Percentiles rank a stretch among this genome's conserved stretches.
These are phyloP conservation scores for Teratosphaeria destructans DNA, from an alignment of 2,329 filamentous ascomycete genomes.

Conservation along the genomic window DNA sequence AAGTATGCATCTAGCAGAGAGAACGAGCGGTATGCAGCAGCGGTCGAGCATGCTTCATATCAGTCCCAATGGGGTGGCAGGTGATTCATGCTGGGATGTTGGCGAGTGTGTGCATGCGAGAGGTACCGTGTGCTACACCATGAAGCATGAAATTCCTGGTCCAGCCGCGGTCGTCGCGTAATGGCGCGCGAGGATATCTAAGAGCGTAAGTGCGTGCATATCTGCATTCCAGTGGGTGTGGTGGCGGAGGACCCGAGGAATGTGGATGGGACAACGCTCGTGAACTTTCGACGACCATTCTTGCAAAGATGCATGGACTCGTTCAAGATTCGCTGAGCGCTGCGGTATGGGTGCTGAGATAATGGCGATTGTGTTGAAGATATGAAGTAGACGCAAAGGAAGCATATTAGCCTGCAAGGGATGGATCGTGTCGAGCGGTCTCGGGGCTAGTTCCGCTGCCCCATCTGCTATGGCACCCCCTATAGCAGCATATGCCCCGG, in stretches of 20 bases:
- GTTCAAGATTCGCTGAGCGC: too few species aligned
- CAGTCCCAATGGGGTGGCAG: not conserved
- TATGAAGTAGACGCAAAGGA: too few species aligned
- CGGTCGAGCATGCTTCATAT: not conserved
- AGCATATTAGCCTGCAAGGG: too few species aligned
- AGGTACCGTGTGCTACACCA: not conserved
- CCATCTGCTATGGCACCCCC: too few species aligned
- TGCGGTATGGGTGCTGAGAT: too few species aligned
- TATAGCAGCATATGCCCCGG: too few species aligned
- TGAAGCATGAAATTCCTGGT: conserved; percentile 1
- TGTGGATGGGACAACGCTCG: not conserved
- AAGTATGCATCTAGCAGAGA: not conserved
- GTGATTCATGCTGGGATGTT: not conserved
- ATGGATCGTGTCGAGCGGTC: too few species aligned
- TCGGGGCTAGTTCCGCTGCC: too few species aligned
- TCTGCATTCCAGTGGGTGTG: conserved; percentile 8
- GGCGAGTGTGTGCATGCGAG: not conserved
- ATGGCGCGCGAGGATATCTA: conserved; percentile 3
- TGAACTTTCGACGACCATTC: too few species aligned
- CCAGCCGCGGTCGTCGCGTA: conserved; percentile 7
- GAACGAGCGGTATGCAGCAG: not conserved
- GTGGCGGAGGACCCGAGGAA: conserved; percentile 5
- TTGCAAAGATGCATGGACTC: too few species aligned
- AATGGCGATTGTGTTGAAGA: too few species aligned
- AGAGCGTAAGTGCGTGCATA: conserved; percentile 11